Percentiles rank a stretch among this genome's conserved stretches.
These are phyloP conservation scores for Boechera divaricarpa DNA, from an alignment of 345 rosid species.

Conservation along the genomic window DNA sequence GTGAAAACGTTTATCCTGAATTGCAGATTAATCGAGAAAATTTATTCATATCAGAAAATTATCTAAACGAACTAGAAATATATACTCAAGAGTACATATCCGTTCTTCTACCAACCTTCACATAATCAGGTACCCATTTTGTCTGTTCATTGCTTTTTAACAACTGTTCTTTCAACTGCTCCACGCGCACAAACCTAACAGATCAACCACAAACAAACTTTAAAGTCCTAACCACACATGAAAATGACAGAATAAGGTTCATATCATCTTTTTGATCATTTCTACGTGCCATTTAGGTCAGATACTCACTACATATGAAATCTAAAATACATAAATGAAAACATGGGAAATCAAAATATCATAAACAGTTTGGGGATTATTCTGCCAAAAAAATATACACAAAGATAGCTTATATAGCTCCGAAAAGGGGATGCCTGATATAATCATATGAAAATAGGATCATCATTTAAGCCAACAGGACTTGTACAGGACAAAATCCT, in stretches of 20 bases:
- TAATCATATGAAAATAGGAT: background rate
- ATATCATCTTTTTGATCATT: constrained; percentile 13
- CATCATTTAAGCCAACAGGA: background rate
- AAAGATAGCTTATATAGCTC: constrained; percentile 16
- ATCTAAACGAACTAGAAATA: constrained; percentile 25
- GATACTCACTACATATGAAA: constrained; percentile 8
- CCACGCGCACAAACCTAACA: constrained; percentile 91
- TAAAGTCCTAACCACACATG: constrained; percentile 23
- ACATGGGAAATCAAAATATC: constrained; percentile 8
- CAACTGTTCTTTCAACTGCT: constrained; percentile 73
- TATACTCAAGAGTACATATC: background rate
- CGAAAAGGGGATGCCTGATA: background rate
- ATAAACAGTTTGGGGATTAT: background rate
- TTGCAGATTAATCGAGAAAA: constrained; percentile 30
- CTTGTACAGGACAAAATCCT: background rate
- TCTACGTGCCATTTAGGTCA: constrained; percentile 4
- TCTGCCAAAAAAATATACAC: background rate
- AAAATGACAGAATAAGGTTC: constrained; percentile 13
- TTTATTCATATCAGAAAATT: constrained; percentile 5
- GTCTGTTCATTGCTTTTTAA: constrained; percentile 87
- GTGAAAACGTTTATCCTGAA: constrained; percentile 94
- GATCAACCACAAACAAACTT: constrained; percentile 30
- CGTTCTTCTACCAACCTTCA: constrained; percentile 65
- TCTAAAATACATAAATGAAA: constrained; percentile 20
- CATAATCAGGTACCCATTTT: constrained; percentile 97